phyloP scores from a whole-genome alignment of 1,284 basidiomycete genomes.

The Fomitopsis betulina region DNA sequence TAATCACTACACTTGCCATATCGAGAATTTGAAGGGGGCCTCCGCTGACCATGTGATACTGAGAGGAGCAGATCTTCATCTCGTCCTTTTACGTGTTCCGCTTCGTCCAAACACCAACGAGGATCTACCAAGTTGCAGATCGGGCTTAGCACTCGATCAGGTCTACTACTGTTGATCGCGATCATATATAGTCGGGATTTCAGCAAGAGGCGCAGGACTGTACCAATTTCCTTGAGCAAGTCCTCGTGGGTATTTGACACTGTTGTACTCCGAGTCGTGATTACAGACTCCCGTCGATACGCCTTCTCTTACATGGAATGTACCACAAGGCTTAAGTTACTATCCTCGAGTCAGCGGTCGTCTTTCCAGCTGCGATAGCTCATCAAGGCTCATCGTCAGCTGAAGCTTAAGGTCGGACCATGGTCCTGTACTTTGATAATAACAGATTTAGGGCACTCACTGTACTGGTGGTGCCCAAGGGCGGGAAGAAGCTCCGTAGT shows the following conservation, averaged over 20 bases:
- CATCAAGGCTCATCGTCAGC: no score
- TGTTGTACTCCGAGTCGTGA: no score
- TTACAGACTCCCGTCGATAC: no score
- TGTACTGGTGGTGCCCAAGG: neutral
- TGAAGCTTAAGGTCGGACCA: no score
- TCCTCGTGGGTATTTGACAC: no score
- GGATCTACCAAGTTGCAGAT: neutral
- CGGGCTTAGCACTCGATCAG: neutral
- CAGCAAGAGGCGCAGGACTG: no score
- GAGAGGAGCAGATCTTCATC: neutral
- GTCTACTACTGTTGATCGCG: neutral
- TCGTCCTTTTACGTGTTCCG: neutral
- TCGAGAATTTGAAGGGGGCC: neutral
- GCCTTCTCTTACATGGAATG: no score
- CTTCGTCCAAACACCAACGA: neutral
- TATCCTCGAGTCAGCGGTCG: no score
- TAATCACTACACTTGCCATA: neutral
- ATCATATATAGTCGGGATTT: no score
- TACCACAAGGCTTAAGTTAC: no score
- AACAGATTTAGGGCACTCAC: neutral
- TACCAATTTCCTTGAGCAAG: no score
- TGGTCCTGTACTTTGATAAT: neutral
- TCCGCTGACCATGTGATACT: neutral
- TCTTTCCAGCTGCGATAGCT: no score
- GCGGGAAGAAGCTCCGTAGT: neutral